Conservation (phyloP, 768 basidiomycete species). For the Chlorophyllum brunneum region DNA sequence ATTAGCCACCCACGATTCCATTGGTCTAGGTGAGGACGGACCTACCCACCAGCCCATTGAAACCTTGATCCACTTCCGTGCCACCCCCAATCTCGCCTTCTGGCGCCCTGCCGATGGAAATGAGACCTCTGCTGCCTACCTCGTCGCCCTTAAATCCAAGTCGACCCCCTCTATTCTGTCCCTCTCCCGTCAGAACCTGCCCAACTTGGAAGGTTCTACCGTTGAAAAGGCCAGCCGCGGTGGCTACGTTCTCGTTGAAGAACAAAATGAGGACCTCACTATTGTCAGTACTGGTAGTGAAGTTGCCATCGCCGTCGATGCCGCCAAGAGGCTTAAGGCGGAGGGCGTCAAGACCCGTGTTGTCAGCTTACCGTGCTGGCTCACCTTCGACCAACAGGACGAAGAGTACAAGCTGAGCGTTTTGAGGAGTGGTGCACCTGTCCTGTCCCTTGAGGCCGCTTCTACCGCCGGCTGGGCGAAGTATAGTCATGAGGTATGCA, state of each 20-base stretch:
- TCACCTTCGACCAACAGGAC: slow-evolving; percentile 80
- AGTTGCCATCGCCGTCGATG: slow-evolving; percentile 83
- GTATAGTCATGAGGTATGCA: slow-evolving; percentile 75
- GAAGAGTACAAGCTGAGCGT: slow-evolving; percentile 79
- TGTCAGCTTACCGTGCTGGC: slow-evolving; percentile 88
- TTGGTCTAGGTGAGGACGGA: slow-evolving; percentile 90
- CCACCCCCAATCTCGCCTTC: slow-evolving; percentile 88
- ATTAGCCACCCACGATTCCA: slow-evolving; percentile 89
- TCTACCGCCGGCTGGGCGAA: slow-evolving; percentile 83
- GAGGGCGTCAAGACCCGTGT: slow-evolving; percentile 80
- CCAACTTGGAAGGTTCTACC: slow-evolving; percentile 84
- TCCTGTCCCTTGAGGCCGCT: slow-evolving; percentile 85
- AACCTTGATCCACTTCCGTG: slow-evolving; percentile 81
- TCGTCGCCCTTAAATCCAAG: slow-evolving; percentile 68
- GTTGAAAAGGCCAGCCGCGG: slow-evolving; percentile 82
- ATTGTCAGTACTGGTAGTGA: slow-evolving; percentile 90
- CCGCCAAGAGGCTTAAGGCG: slow-evolving; percentile 71
- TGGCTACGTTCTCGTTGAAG: slow-evolving; percentile 88
- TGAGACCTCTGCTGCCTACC: slow-evolving; percentile 93
- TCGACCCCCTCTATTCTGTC: slow-evolving; percentile 81
- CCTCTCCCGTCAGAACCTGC: slow-evolving; percentile 87
- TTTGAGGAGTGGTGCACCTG: slow-evolving; percentile 83
- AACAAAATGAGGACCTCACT: slow-evolving; percentile 76
- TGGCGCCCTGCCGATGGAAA: slow-evolving; percentile 95
- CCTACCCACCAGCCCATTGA: slow-evolving; percentile 97